Conservation (phyloP, 768 basidiomycete species). For the Trametes cubensis region DNA sequence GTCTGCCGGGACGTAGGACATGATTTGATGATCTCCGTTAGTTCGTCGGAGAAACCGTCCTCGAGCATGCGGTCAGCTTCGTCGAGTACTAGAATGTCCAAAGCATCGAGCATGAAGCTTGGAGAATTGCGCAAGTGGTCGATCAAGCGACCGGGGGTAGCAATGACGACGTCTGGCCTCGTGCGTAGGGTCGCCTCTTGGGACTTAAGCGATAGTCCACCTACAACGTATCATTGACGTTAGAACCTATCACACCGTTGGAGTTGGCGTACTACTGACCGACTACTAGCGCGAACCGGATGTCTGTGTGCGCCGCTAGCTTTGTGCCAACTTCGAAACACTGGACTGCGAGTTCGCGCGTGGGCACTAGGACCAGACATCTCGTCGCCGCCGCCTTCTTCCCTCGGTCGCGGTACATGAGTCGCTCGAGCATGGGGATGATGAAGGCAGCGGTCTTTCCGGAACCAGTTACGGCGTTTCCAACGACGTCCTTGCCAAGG, state of each 20-base stretch:
- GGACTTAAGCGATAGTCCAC: constrained; percentile 90
- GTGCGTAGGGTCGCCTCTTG: constrained; percentile 86
- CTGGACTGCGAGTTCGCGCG: constrained; percentile 94
- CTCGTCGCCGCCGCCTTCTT: constrained; percentile 84
- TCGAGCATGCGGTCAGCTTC: constrained; percentile 98
- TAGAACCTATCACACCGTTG: neutral
- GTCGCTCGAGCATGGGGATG: constrained; percentile 90
- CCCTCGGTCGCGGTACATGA: constrained; percentile 89
- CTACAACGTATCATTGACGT: constrained; percentile 42
- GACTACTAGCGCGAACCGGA: constrained; percentile 88
- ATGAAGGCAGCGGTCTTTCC: constrained; percentile 99
- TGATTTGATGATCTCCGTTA: constrained; percentile 89
- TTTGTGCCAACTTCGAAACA: constrained; percentile 91
- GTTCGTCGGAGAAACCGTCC: constrained; percentile 93
- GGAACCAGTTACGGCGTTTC: constrained; percentile 94
- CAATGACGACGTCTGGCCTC: constrained; percentile 92
- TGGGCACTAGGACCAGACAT: constrained; percentile 92
- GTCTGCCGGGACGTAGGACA: constrained; percentile 91
- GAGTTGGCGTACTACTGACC: constrained; percentile 48
- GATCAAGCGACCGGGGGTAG: constrained; percentile 90
- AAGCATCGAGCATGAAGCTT: constrained; percentile 86
- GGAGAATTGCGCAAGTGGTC: constrained; percentile 97
- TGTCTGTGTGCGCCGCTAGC: constrained; percentile 84
- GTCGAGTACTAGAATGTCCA: constrained; percentile 93
- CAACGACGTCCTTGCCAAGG: constrained; percentile 94